Percentiles rank a stretch among this genome's conserved stretches.
These are phyloP conservation scores for Calonectria multiphialidica DNA, from an alignment of 2,329 filamentous ascomycete species.

Conservation along the genomic window DNA sequence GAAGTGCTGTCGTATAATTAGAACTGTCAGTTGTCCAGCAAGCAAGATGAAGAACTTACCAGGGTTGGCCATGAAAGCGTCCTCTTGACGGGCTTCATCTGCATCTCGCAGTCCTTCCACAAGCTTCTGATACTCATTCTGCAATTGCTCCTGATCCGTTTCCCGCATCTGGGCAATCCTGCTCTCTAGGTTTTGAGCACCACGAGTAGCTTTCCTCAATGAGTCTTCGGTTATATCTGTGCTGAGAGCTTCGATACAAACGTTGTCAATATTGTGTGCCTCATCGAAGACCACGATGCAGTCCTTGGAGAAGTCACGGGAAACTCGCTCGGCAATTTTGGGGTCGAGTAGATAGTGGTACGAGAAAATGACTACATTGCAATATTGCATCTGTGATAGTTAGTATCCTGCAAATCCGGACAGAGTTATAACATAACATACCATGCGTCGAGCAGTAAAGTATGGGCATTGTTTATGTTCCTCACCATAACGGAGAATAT, in stretches of 20 bases:
- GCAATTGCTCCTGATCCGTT: constrained; percentile 93
- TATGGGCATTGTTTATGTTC: constrained; percentile 98
- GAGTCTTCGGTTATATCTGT: constrained; percentile 98
- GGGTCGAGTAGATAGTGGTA: constrained; percentile 98
- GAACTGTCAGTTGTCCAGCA: neutral
- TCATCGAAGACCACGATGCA: constrained; percentile 99
- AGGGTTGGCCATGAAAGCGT: constrained; percentile 97
- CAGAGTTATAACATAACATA: constrained; percentile 47
- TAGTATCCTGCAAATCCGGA: neutral
- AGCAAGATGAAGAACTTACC: constrained; percentile 48
- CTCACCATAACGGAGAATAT: constrained; percentile 89
- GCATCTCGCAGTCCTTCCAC: constrained; percentile 91
- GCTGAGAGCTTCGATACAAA: constrained; percentile 97
- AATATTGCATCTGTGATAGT: constrained; percentile 86
- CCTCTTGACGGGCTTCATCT: constrained; percentile 90
- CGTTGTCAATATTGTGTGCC: constrained; percentile 99
- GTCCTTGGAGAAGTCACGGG: constrained; percentile 95
- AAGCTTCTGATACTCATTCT: constrained; percentile 94
- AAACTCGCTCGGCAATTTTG: constrained; percentile 96
- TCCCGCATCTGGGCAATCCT: constrained; percentile 95
- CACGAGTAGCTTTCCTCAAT: constrained; percentile 87
- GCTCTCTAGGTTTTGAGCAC: constrained; percentile 89
- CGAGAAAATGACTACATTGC: constrained; percentile 99
- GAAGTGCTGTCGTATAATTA: constrained; percentile 68
- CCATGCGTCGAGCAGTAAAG: constrained; percentile 95